These are phyloP conservation scores for Litchi chinensis DNA, from an alignment of 345 rosid species.

Conservation along the genomic window DNA sequence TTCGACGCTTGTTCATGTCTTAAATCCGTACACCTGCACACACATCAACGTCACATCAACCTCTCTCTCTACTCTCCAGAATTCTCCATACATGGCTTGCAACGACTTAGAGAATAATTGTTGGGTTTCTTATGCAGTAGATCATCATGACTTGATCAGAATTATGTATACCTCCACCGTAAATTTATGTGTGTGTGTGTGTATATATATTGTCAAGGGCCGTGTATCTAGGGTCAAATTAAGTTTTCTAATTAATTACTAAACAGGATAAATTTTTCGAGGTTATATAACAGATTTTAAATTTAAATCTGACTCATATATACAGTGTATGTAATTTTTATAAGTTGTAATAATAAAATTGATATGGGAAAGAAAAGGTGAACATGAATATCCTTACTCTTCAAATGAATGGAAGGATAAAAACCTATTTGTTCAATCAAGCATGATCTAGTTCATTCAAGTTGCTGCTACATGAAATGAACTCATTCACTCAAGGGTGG, in stretches of 20 bases:
- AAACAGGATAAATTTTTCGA: no score
- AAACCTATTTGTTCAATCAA: not conserved
- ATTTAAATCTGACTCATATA: no score
- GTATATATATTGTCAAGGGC: no score
- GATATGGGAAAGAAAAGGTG: no score
- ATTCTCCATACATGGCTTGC: not conserved
- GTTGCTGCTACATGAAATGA: not conserved
- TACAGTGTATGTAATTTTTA: no score
- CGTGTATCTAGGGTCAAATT: not conserved
- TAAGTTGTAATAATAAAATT: no score
- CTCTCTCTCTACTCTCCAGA: not conserved
- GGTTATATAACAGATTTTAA: no score
- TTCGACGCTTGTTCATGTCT: conserved; percentile 20
- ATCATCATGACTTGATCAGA: not conserved
- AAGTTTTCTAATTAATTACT: no score
- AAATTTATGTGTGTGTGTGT: no score
- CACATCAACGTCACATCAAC: conserved; percentile 26
- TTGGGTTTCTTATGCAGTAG: not conserved
- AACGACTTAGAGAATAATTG: not conserved
- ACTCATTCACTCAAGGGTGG: no score
- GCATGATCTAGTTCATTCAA: not conserved
- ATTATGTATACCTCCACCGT: not conserved
- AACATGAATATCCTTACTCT: not conserved
- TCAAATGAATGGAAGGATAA: not conserved
- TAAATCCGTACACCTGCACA: conserved; percentile 20